phyloP scores from a whole-genome alignment of 495 filamentous ascomycete species.

The Rusavskia elegans region DNA sequence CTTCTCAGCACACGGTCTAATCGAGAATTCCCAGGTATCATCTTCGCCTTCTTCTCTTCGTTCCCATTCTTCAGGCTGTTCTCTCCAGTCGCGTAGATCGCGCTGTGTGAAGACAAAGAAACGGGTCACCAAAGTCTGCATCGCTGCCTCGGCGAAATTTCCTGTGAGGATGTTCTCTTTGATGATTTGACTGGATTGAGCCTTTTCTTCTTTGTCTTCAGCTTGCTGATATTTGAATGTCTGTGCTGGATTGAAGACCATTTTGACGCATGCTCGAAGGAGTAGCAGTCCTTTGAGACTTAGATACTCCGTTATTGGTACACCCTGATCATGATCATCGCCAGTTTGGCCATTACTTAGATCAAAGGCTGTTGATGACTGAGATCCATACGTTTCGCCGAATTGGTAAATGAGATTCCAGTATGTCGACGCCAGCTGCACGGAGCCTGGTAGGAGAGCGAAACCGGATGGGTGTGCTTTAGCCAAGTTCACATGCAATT shows the following conservation, averaged over 20 bases:
- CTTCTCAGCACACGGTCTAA: constrained; percentile 83
- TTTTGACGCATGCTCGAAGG: constrained; percentile 66
- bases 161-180: constrained; percentile 58
- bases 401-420: constrained; percentile 67
- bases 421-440: constrained; percentile 59
- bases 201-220: constrained; percentile 50
- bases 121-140: constrained; percentile 67
- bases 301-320: constrained; percentile 54
- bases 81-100: constrained; percentile 81
- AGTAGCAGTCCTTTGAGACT: constrained; percentile 68
- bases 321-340: constrained; percentile 29
- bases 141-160: constrained; percentile 57
- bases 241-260: constrained; percentile 63
- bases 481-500: constrained; percentile 78
- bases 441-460: constrained; percentile 58
- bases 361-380: constrained; percentile 16
- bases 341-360: constrained; percentile 34
- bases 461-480: constrained; percentile 62
- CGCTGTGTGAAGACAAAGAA: constrained; percentile 77
- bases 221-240: constrained; percentile 66
- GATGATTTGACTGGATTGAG: constrained; percentile 43
- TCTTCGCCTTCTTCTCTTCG: constrained; percentile 62
- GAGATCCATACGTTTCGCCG: constrained; percentile 51
- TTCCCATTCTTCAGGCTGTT: constrained; percentile 89
- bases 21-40: constrained; percentile 72